These are phyloP conservation scores for Cladophialophora psammophila DNA, from an alignment of 2,329 filamentous ascomycete genomes.

Conservation along the genomic window DNA sequence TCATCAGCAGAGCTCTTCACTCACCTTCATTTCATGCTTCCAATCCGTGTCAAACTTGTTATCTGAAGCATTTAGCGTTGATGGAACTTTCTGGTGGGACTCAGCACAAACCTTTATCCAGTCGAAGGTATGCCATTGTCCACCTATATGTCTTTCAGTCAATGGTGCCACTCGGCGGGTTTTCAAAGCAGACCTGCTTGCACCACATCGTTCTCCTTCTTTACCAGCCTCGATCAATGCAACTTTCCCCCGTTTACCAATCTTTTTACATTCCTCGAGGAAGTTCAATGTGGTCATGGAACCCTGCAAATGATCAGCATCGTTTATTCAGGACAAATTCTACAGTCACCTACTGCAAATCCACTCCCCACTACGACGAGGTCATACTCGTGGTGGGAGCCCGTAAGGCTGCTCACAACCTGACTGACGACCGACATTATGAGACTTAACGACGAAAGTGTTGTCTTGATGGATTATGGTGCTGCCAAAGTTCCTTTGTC, in stretches of 20 bases:
- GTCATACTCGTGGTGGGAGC: constrained; percentile 43
- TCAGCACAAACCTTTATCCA: constrained; percentile 44
- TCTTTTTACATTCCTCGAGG: constrained; percentile 49
- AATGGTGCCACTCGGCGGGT: neutral
- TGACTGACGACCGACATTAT: constrained; percentile 26
- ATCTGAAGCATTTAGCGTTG: constrained; percentile 32
- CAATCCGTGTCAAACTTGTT: constrained; percentile 37
- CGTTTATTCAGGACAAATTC: neutral
- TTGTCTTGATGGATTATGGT: neutral
- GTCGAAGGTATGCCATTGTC: constrained; percentile 53
- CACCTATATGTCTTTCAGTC: constrained; percentile 30
- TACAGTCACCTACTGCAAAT: constrained; percentile 43
- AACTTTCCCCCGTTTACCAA: constrained; percentile 48
- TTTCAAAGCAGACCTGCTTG: constrained; percentile 43
- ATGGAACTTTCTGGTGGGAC: neutral
- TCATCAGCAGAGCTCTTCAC: neutral
- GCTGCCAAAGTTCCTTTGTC: neutral
- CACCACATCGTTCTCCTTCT: constrained; percentile 51
- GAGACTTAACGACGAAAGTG: neutral
- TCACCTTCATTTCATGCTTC: constrained; percentile 37
- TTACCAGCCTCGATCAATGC: constrained; percentile 51
- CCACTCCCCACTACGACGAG: constrained; percentile 52
- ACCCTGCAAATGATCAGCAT: constrained; percentile 33
- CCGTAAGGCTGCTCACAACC: constrained; percentile 35
- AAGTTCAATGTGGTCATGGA: constrained; percentile 52